Conservation (phyloP, 345 rosid species). For the Mallotus nudiflorus region DNA sequence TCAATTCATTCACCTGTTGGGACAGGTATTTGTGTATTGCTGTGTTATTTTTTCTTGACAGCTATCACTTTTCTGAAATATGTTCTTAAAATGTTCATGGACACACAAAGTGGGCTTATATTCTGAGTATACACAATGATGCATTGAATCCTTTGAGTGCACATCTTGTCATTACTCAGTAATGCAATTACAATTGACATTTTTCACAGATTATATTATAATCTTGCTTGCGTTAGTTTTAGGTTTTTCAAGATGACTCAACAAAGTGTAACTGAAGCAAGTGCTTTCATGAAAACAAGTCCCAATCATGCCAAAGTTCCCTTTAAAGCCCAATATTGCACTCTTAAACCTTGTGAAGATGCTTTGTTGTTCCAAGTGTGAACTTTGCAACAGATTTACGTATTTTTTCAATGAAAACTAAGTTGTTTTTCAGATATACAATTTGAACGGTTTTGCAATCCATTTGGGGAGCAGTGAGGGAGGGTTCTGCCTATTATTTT, state of each 20-base stretch:
- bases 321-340: too few species aligned
- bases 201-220: not conserved
- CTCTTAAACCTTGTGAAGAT: too few species aligned
- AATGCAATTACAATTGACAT: not conserved
- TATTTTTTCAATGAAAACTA: too few species aligned
- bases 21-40: slow-evolving; percentile 41
- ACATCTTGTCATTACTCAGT: not conserved
- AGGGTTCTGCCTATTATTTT: too few species aligned
- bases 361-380: too few species aligned
- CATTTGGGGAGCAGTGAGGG: too few species aligned
- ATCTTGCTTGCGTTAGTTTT: not conserved
- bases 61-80: not conserved
- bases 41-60: not conserved
- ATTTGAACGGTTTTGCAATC: too few species aligned
- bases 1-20: slow-evolving; percentile 59
- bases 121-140: not conserved
- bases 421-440: too few species aligned
- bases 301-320: too few species aligned
- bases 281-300: not conserved
- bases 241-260: not conserved
- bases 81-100: not conserved
- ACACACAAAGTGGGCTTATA: not conserved
- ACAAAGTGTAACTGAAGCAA: not conserved
- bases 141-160: not conserved
- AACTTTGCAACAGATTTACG: too few species aligned